These are phyloP conservation scores for Acaromyces ingoldii DNA, from an alignment of 1,284 basidiomycete species.

Conservation along the genomic window DNA sequence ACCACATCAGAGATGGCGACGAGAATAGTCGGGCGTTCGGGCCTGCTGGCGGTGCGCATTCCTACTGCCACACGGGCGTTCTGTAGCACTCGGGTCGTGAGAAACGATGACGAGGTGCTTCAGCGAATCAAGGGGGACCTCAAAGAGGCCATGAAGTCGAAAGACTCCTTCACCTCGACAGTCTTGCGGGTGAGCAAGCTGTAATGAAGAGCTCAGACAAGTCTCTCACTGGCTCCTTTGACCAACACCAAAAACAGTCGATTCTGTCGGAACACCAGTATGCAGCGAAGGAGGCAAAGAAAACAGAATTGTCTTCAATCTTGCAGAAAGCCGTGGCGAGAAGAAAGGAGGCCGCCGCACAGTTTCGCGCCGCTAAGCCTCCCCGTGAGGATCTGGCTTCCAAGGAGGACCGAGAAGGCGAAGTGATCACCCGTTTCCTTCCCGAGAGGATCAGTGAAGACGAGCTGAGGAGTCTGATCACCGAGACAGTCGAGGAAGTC, in stretches of 20 bases:
- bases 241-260: constrained; percentile 9
- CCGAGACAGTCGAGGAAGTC: neutral
- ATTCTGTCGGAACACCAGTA: constrained; percentile 38
- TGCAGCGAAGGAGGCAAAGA: constrained; percentile 22
- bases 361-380: constrained; percentile 31
- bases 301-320: constrained; percentile 17
- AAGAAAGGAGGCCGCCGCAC: constrained; percentile 26
- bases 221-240: neutral
- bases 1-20: no score
- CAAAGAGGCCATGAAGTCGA: constrained; percentile 38
- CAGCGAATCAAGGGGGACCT: constrained; percentile 28
- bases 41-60: no score
- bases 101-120: constrained; percentile 19
- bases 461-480: constrained; percentile 5
- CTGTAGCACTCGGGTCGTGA: no score
- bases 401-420: constrained; percentile 35
- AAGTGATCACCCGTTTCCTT: constrained; percentile 24
- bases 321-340: constrained; percentile 32
- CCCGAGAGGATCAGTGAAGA: constrained; percentile 16
- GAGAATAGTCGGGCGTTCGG: no score
- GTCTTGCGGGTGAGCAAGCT: constrained; percentile 18
- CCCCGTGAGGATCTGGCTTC: constrained; percentile 34
- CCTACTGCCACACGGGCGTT: no score
- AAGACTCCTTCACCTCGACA: constrained; percentile 28
- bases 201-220: neutral